Conservation (phyloP, 2,329 filamentous ascomycete species). For the Penicillium crustosum region DNA sequence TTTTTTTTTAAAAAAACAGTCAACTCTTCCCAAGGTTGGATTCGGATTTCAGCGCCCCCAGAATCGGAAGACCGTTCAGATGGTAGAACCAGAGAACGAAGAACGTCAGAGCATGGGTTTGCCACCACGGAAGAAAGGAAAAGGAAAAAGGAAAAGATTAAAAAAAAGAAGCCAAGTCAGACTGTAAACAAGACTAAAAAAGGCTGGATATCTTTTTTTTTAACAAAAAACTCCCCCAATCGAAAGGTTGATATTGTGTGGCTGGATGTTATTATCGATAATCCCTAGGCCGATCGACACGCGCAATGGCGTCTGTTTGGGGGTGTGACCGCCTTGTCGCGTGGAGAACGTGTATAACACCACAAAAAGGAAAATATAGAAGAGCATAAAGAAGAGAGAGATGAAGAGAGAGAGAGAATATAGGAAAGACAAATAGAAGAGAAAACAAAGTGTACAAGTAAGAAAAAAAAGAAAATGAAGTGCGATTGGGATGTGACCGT, state of each 20-base stretch:
- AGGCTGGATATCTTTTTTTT: constrained; percentile 1
- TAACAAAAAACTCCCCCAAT: neutral
- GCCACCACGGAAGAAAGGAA: constrained; percentile 31
- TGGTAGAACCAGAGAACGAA: constrained; percentile 33
- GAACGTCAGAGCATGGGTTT: constrained; percentile 26
- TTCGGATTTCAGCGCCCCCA: constrained; percentile 28
- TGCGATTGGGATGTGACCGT: constrained; percentile 23
- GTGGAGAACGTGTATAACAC: constrained; percentile 25
- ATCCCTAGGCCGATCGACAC: constrained; percentile 28
- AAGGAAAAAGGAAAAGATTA: constrained; percentile 4
- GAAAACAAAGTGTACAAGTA: constrained; percentile 9
- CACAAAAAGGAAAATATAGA: constrained; percentile 4
- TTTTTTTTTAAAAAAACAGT: constrained; percentile 12
- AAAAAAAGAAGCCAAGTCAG: neutral
- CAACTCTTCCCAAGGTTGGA: constrained; percentile 14
- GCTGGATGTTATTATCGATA: constrained; percentile 32
- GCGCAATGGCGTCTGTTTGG: constrained; percentile 31
- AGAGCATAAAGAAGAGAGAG: neutral
- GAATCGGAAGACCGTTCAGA: constrained; percentile 25
- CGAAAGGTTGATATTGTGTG: constrained; percentile 17
- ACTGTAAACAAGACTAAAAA: constrained; percentile 6
- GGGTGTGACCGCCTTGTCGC: constrained; percentile 31
- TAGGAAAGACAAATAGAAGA: constrained; percentile 9
- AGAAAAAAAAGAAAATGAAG: constrained; percentile 16
- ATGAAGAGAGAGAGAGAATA: constrained; percentile 10